A percentile compares a stretch with the other conserved stretches of the same genome.
Conservation (phyloP, 148 eudicot genomes). For the Rhododendron simsii region DNA sequence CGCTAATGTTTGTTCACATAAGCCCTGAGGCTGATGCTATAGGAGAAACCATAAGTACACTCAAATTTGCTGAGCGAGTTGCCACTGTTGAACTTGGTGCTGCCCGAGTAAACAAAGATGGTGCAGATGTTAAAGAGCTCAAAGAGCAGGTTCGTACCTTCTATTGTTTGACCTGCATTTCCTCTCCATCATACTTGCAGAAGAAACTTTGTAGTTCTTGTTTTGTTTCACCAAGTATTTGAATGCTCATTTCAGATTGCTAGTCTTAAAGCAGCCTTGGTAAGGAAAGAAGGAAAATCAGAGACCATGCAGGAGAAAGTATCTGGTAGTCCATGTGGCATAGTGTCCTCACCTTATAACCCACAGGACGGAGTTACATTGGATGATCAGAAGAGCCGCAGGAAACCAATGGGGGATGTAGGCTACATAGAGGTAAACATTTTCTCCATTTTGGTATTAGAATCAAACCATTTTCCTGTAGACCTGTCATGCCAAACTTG, state of each 20-base stretch:
- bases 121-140: slow-evolving; percentile 85
- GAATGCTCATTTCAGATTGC: slow-evolving; percentile 50
- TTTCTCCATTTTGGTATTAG: neutral
- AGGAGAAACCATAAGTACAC: slow-evolving; percentile 94
- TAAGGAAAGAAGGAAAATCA: slow-evolving; percentile 63
- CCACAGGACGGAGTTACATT: slow-evolving; percentile 28
- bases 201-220: neutral
- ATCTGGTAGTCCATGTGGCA: slow-evolving; percentile 45
- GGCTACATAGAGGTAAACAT: slow-evolving; percentile 68
- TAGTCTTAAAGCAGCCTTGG: slow-evolving; percentile 82
- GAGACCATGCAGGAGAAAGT: slow-evolving; percentile 33
- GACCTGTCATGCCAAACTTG: neutral
- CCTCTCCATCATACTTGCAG: neutral
- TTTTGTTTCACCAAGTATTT: neutral
- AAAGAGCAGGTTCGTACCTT: slow-evolving; percentile 70
- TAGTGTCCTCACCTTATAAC: slow-evolving; percentile 37
- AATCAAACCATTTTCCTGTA: neutral
- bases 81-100: slow-evolving; percentile 98
- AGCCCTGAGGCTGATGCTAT: slow-evolving; percentile 89
- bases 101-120: slow-evolving; percentile 80
- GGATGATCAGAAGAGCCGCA: slow-evolving; percentile 30
- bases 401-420: slow-evolving; percentile 72
- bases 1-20: slow-evolving; percentile 98
- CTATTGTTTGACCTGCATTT: neutral
- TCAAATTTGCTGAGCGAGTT: slow-evolving; percentile 96